Percentiles rank a stretch among this genome's conserved stretches.
phyloP scores from a whole-genome alignment of 768 basidiomycete genomes.

The Amanita jacksonii region DNA sequence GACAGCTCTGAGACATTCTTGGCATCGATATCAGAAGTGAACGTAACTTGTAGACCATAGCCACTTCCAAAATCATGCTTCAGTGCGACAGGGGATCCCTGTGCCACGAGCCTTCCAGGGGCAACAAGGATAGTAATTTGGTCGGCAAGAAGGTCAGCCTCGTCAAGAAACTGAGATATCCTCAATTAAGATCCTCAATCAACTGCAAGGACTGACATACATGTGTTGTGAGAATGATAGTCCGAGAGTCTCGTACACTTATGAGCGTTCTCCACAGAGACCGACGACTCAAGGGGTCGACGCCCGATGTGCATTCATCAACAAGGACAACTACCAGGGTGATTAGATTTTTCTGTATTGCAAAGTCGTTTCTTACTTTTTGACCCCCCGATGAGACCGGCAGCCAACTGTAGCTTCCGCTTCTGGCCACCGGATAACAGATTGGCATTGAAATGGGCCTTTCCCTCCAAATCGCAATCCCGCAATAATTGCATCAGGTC shows the following conservation, averaged over 20 bases:
- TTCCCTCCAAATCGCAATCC: slow-evolving; percentile 66
- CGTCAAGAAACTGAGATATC: slow-evolving; percentile 52
- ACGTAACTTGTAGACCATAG: slow-evolving; percentile 52
- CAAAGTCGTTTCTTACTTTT: slow-evolving; percentile 34
- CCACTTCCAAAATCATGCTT: slow-evolving; percentile 67
- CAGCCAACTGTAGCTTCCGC: slow-evolving; percentile 74
- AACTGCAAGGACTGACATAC: slow-evolving; percentile 26
- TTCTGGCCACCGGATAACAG: slow-evolving; percentile 77
- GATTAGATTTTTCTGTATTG: slow-evolving; percentile 8
- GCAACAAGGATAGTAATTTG: slow-evolving; percentile 66
- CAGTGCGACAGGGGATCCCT: slow-evolving; percentile 64
- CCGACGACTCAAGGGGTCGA: slow-evolving; percentile 72
- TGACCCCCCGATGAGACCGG: slow-evolving; percentile 69
- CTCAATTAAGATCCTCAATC: background rate
- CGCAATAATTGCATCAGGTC: slow-evolving; percentile 55
- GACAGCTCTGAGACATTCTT: slow-evolving; percentile 28
- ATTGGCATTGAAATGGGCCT: slow-evolving; percentile 55
- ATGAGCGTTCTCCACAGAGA: slow-evolving; percentile 71
- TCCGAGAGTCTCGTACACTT: slow-evolving; percentile 52
- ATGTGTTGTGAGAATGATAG: slow-evolving; percentile 74
- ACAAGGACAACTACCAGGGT: slow-evolving; percentile 38
- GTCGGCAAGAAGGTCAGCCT: slow-evolving; percentile 72
- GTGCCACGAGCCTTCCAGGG: slow-evolving; percentile 66
- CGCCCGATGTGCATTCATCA: slow-evolving; percentile 70
- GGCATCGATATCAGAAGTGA: slow-evolving; percentile 19